A percentile compares a stretch with the other conserved stretches of the same genome.
Evolutionary conservation across 2,329 filamentous ascomycete genomes (phyloP).

Genomic region (Zymoseptoria ardabiliae): DNA sequence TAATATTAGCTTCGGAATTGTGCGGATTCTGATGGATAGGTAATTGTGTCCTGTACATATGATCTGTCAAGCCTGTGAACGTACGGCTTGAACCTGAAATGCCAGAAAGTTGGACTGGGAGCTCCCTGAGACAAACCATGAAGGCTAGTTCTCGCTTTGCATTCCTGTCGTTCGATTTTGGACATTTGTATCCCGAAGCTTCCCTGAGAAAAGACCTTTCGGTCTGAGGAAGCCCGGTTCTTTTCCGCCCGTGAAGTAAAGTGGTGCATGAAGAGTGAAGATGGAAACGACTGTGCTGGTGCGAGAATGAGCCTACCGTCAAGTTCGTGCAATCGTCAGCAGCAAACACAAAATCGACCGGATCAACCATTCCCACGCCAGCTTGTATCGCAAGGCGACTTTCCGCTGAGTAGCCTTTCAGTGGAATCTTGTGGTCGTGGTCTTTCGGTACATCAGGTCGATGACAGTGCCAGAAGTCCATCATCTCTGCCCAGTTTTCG

Average conservation of each 20-base stretch:
- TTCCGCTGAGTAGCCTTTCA: constrained; percentile 75
- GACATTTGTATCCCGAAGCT: constrained; percentile 31
- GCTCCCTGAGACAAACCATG: constrained; percentile 21
- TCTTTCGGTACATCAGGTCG: constrained; percentile 64
- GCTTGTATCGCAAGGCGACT: constrained; percentile 60
- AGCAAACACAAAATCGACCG: constrained; percentile 66
- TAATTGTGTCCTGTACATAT: not conserved
- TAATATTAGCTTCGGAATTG: not conserved
- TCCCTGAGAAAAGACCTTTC: constrained; percentile 23
- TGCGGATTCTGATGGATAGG: not conserved
- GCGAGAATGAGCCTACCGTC: constrained; percentile 33
- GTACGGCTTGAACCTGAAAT: constrained; percentile 26
- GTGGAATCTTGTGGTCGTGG: constrained; percentile 32
- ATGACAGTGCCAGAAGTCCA: constrained; percentile 99
- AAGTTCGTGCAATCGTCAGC: constrained; percentile 55
- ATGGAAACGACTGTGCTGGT: not conserved
- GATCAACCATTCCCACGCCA: constrained; percentile 70
- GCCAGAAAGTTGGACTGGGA: constrained; percentile 18
- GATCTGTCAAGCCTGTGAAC: constrained; percentile 23
- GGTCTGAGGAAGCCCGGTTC: constrained; percentile 31
- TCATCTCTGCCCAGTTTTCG: constrained; percentile 99
- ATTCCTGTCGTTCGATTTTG: constrained; percentile 22
- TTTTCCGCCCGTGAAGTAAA: constrained; percentile 23
- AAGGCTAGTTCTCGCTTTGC: constrained; percentile 19
- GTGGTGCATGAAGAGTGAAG: constrained; percentile 2